Conservation (phyloP, 2,329 filamentous ascomycete genomes). For the Ophiosphaerella korrae region DNA sequence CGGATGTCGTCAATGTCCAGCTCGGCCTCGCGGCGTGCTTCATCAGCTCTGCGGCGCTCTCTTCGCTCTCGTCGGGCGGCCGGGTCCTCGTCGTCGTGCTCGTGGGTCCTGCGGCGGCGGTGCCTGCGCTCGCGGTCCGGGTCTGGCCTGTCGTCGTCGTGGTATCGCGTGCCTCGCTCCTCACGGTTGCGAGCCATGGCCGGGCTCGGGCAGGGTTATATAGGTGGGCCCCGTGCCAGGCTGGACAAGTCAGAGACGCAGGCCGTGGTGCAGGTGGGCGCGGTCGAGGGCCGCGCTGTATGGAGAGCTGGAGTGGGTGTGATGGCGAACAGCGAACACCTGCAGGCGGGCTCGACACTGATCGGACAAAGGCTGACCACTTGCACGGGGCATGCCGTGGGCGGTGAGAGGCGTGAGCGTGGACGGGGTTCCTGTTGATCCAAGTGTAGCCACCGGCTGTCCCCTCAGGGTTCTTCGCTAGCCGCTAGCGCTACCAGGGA, state of each 20-base stretch:
- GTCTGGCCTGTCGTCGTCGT: conserved; percentile 33
- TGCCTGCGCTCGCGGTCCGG: conserved; percentile 36
- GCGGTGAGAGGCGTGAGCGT: conserved; percentile 36
- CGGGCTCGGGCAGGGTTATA: conserved; percentile 34
- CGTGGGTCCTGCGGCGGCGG: conserved; percentile 31
- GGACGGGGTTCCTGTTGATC: conserved; percentile 37
- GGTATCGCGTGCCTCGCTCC: conserved; percentile 38
- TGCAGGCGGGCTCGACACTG: conserved; percentile 31
- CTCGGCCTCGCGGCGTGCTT: conserved; percentile 35
- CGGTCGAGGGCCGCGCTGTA: conserved; percentile 24
- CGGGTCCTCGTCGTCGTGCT: conserved; percentile 31
- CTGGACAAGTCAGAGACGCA: conserved; percentile 35
- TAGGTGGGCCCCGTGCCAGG: conserved; percentile 34
- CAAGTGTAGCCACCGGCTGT: conserved; percentile 19
- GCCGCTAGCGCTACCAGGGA: conserved; percentile 23
- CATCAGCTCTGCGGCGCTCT: conserved; percentile 40
- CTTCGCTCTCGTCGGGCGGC: conserved; percentile 37
- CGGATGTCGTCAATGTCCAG: conserved; percentile 50
- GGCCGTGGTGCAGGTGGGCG: conserved; percentile 40
- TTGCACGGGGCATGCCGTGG: conserved; percentile 35
- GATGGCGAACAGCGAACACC: conserved; percentile 36
- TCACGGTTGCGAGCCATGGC: conserved; percentile 43
- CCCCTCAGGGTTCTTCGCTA: conserved; percentile 32
- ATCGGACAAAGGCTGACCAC: conserved; percentile 31
- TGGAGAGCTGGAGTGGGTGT: conserved; percentile 36